Conservation (phyloP, 768 basidiomycete species). For the Brasilioporus rufonigricans region DNA sequence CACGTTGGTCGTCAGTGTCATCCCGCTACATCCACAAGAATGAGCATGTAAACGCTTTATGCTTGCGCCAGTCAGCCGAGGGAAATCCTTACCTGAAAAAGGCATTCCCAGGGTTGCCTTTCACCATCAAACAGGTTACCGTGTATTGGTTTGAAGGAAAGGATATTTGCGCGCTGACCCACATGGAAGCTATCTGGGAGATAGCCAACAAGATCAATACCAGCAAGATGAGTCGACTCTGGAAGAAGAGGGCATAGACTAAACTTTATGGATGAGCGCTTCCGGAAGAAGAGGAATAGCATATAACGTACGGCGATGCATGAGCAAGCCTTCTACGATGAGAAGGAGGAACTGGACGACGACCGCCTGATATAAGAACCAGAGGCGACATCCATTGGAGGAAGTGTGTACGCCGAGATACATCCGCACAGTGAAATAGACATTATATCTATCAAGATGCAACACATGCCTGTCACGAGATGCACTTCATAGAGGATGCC, state of each 20-base stretch:
- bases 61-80: not conserved
- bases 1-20: slow-evolving; percentile 17
- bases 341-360: slow-evolving; percentile 13
- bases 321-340: slow-evolving; percentile 11
- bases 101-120: slow-evolving; percentile 9
- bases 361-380: slow-evolving; percentile 18
- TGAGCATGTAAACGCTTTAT: not conserved
- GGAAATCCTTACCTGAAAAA: slow-evolving; percentile 18
- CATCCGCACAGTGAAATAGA: slow-evolving; percentile 23
- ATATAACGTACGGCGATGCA: slow-evolving; percentile 18
- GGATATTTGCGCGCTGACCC: slow-evolving; percentile 10
- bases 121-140: slow-evolving; percentile 15
- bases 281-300: not conserved
- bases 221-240: slow-evolving; percentile 1
- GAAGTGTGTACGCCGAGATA: slow-evolving; percentile 8
- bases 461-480: not conserved
- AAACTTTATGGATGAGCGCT: not conserved
- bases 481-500: not conserved
- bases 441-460: slow-evolving; percentile 15
- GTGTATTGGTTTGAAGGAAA: slow-evolving; percentile 9
- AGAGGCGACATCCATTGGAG: slow-evolving; percentile 8
- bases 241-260: slow-evolving; percentile 22
- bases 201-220: slow-evolving; percentile 8
- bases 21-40: slow-evolving; percentile 1
- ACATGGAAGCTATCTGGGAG: slow-evolving; percentile 18